Base-by-base conservation (phyloP, 768 basidiomycete species). In the Trametes coccinea region DNA sequence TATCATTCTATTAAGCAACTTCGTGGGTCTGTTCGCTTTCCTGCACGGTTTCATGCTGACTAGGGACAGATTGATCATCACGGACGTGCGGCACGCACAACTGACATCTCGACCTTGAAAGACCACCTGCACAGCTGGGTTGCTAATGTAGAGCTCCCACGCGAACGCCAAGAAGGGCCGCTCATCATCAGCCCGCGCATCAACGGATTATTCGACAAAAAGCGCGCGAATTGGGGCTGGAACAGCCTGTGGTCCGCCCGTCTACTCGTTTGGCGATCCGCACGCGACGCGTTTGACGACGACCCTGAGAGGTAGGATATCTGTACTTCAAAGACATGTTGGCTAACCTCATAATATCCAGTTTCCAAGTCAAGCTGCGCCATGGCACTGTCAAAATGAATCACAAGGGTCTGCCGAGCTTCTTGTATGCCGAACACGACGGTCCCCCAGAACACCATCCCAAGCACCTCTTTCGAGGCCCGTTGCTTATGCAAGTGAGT, bases 171-270 rank as follows among this genome's bases (percentile, higher is more conserved):
- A n/a, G n/a, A n/a, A n/a, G n/a, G n/a, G n/a, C n/a, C n/a, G n/a
- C n/a, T n/a, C n/a, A n/a, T n/a, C n/a, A 49, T 49, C 29, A 53
- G 37, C n/a, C 51, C 51, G 14, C 48, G 10, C 48, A 22, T 33
- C 16, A 40, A 22, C n/a, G 51, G 51, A 14, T 40, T 40, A 30
- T 53, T 53, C 37, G 51, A 53, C 29, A 17, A 16, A 7, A 39
- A 53, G 27, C 37, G 39, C 4, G 51, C 51, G n/a, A 53, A 53
- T 16, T 53, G 41, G 27, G 53, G 53, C 6, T 53, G 53, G 53
- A 53, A 53, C 33, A 53, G 53, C 40, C 17, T 29, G 3, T 53
- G 53, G 53, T 43, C 53, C 11, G 40, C 53, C 3, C 40, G 53
- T 8, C 53, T 43, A 4, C 53, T 53, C 10, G 40, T 53, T 5